Percentiles rank a stretch among this genome's conserved stretches.
Conservation (phyloP, 352 stramenopile genomes). For the Peronosclerospora sorghi region DNA sequence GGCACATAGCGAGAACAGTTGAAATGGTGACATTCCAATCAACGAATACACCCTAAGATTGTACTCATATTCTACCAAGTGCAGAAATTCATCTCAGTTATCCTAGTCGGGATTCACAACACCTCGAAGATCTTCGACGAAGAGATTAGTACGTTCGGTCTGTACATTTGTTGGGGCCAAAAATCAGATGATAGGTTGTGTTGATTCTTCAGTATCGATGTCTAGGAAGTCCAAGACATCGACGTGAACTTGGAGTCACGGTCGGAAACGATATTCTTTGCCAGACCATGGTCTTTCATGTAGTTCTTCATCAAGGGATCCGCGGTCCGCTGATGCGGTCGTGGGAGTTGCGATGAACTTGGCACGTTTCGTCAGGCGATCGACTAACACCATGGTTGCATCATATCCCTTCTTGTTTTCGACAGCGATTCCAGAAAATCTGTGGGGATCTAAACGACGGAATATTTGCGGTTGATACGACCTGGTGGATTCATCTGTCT, state of each 20-base stretch:
- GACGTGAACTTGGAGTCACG: conserved; percentile 5
- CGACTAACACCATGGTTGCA: conserved; percentile 6
- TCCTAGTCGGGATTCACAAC: conserved; percentile 1
- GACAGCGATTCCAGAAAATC: conserved; percentile 5
- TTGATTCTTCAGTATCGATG: background rate
- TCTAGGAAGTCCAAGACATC: conserved; percentile 1
- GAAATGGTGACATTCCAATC: no score
- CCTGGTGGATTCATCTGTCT: conserved; percentile 5
- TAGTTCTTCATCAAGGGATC: background rate
- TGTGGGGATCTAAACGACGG: conserved; percentile 4
- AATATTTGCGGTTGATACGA: conserved; percentile 2
- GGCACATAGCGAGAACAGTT: conserved; percentile 3
- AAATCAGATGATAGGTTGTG: background rate
- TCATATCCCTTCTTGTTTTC: background rate
- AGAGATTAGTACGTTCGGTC: background rate
- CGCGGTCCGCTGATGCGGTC: background rate
- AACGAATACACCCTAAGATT: conserved; percentile 1
- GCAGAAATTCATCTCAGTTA: conserved; percentile 2
- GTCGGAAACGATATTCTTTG: conserved; percentile 1
- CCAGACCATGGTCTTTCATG: conserved; percentile 1
- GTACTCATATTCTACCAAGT: conserved; percentile 6
- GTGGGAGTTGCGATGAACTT: conserved; percentile 2
- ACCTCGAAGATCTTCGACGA: background rate
- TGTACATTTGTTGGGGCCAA: background rate
- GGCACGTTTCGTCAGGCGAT: conserved; percentile 2